Evolutionary conservation across 2,329 filamentous ascomycete genomes (phyloP), one percentile per base, ranked within the genome.

Genomic region (Talaromyces piceae): DNA sequence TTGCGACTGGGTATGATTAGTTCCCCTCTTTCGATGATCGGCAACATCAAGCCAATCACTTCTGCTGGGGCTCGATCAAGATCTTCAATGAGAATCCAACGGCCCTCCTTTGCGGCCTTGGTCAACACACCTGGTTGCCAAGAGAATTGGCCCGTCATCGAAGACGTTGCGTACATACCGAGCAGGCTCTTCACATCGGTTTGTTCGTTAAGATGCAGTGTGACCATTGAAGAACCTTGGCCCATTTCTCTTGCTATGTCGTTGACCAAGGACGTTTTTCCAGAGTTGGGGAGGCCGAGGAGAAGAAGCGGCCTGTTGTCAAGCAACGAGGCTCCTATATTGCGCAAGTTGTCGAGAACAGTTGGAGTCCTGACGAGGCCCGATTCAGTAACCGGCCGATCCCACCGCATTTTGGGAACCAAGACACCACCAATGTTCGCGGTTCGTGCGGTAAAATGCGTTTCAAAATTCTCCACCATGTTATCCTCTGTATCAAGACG

Each of bases 51-150:
- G 65, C 91, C 95, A 67, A 98, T 83, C 45, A 98, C 88, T 68
- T 98, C 93, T 58, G 88, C 91, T 4, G 94, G 93, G 9, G 93
- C 93, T 56, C 91, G 84, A 65, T 98, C 91, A 37, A 99, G 77
- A 67, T 99, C 94, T 68, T 99, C 94, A 53, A 99, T 94, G 57
- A 98, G 77, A 5, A 98, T 87, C 94, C 93, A 98, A 62, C 91
- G 81, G 13, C 93, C 94, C 73, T 98, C 91, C 63, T 81, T 85
- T 2, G 97, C 90, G 30, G 94, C 94, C 26, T 89, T 95, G 0
- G 93, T 96, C 59, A 99, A 74, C 18, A 97, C 88, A 70, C 93
- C 93, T 3, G 93, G 82, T 54, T 88, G 83, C 93, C 93, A 99
- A 47, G 82, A 81, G 65, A 98, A 98, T 8, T 88, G 91, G 1